Base-by-base conservation (phyloP, 1,284 basidiomycete species). In the Leccinum pachyderme region DNA sequence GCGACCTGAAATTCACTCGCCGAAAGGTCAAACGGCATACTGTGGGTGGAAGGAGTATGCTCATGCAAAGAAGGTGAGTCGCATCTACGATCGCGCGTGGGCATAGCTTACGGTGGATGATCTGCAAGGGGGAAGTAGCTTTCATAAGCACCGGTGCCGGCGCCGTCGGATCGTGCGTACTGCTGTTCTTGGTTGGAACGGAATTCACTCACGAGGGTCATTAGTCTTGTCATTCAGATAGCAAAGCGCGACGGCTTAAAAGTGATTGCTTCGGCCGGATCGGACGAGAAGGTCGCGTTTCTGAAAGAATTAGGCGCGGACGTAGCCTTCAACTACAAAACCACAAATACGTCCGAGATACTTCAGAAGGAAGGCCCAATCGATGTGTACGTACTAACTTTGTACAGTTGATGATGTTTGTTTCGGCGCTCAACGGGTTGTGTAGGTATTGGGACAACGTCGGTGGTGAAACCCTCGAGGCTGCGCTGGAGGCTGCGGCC, bases 401-500 rank as follows among this genome's bases (percentile, higher is more conserved):
- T 27, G 2, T 15, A 31, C 25, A 27, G 37, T 11, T 41, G 7
- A 7, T 13, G 6, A 28, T 12, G 13, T 12, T 12, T 11, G 7
- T 22, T 32, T 11, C 1, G 22, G 24, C 22, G 4, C 27, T 43
- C 6, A n/a, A 51, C 18, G 9, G 18, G 2, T 22, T 22, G 12
- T 18, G 33, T 41, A 82, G 80, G 24, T 78, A 73, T 59, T 61
- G 55, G 59, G 59, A 58, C 25, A 54, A 61, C 13, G 59, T 61
- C 12, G 57, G 59, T 24, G 57, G 59, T 2, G 45, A 58, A 33
- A 39, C 49, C 3, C 75, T 89, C 15, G 84, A 89, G 48, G 73
- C 79, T 33, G 81, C 81, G 1, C 67, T 89, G 13, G 74, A 73
- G 4, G 72, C 76, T 49, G 77, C 87, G 32, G 78, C 78, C 25